phyloP scores from a whole-genome alignment of 371 early-diverging fungal species.

The Lichtheimia ramosa region DNA sequence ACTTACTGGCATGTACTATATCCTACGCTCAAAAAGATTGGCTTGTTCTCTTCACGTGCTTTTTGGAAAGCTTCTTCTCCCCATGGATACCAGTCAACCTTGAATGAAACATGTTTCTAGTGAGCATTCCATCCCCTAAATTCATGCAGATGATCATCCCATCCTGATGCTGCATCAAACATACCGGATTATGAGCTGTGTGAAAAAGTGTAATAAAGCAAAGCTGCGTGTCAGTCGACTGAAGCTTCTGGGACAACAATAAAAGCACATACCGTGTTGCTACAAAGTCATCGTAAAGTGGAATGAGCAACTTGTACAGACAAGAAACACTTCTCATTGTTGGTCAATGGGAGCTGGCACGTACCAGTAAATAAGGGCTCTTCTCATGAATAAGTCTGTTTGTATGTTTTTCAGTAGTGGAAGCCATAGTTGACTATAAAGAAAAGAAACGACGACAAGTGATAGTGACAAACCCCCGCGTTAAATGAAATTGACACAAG shows the following conservation, averaged over 20 bases:
- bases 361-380: conserved; percentile 63
- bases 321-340: neutral
- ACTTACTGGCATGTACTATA: conserved; percentile 70
- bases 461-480: neutral
- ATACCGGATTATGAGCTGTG: conserved; percentile 49
- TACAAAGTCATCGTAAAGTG: conserved; percentile 5
- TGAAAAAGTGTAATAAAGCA: neutral
- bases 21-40: conserved; percentile 68
- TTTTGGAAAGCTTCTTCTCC: conserved; percentile 64
- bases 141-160: neutral
- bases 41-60: conserved; percentile 55
- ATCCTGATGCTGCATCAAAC: conserved; percentile 5
- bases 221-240: neutral
- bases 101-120: conserved; percentile 8
- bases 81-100: conserved; percentile 79
- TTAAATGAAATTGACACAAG: too few species aligned
- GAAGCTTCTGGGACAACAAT: too few species aligned
- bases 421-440: neutral
- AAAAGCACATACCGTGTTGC: conserved; percentile 47
- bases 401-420: conserved; percentile 15
- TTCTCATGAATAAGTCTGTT: conserved; percentile 61
- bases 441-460: neutral
- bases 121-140: neutral
- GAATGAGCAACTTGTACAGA: too few species aligned
- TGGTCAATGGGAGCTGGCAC: neutral